Base-by-base conservation (phyloP, 257 asterid species). In the Fraxinus pennsylvanica region DNA sequence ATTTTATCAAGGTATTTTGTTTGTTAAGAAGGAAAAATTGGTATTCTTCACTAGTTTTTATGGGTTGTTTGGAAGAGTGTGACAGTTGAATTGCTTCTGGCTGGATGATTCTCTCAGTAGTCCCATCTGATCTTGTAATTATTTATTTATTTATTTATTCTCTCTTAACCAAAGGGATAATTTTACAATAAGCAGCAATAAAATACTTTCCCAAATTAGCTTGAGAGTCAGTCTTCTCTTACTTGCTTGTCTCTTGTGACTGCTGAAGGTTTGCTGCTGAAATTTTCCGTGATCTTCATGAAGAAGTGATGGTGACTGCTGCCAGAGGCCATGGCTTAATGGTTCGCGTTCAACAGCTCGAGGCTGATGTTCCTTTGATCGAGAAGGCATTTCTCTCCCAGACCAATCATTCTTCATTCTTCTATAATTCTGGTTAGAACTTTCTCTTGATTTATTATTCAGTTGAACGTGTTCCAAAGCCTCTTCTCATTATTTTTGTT, bases 201-300 rank as follows among this genome's bases (percentile, higher is more conserved):
- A 47, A n/a, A 57, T 57, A 25, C 33, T 63, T 63, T 27, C 69
- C 17, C n/a, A 27, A 63, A 27, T 9, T 63, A 27, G n/a, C 3
- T 1, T 63, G 36, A 27, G 17, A 10, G 32, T 27, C 36, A 3
- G 2, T 27, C 30, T 25, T 9, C 17, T 63, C 35, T 59, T 27
- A 63, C 25, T 10, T 63, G 35, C 36, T 63, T 27, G 30, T 63
- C 69, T 76, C 77, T 84, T 88, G 88, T 88, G 78, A 82, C 79
- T 80, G 25, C 81, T 85, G 85, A 84, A 96, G 99, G 92, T 96
- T 93, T 90, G 99, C 99, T 33, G 97, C 99, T 4, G 97, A 90
- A 85, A 85, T 93, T 83, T 96, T 96, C 84, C 97, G 88, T 80
- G 90, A 91, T 81, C 88, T 96, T 59, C 97, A 96, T 75, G 99